Evolutionary conservation across 352 stramenopile genomes (phyloP).

Genomic region (Pythium coloratum): DNA sequence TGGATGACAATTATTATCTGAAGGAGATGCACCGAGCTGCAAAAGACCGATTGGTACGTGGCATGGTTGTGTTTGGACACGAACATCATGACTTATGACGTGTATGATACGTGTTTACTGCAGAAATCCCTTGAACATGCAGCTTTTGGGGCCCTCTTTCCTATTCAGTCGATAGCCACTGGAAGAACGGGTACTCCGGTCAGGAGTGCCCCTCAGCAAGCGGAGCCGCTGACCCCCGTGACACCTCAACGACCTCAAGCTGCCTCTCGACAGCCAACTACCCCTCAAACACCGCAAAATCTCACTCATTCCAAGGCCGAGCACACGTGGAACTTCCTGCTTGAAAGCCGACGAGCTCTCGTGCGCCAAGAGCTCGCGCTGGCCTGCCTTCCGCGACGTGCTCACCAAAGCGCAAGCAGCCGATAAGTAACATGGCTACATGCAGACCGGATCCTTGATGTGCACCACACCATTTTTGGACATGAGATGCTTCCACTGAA

Average conservation of each 20-base stretch:
- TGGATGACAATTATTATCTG: not conserved
- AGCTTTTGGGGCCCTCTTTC: not conserved
- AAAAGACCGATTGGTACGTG: not conserved
- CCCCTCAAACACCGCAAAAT: not conserved
- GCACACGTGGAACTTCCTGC: conserved; percentile 16
- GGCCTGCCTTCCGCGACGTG: conserved; percentile 16
- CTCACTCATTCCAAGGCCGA: not conserved
- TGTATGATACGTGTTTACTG: not conserved
- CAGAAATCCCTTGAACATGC: not conserved
- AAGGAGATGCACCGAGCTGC: not conserved
- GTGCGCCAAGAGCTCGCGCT: conserved; percentile 21
- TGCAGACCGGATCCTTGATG: not conserved
- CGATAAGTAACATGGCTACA: conserved; percentile 21
- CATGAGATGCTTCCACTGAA: not conserved
- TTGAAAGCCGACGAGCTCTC: conserved; percentile 24
- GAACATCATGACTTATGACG: not conserved
- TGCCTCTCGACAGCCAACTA: not conserved
- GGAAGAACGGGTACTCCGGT: not conserved
- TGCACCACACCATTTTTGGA: conserved; percentile 17
- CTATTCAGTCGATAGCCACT: not conserved
- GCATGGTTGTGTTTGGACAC: too few species aligned
- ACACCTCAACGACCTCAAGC: not conserved
- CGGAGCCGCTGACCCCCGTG: not conserved
- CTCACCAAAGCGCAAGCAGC: not conserved
- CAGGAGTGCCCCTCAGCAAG: not conserved